These are phyloP conservation scores for Tetragonia tetragonoides DNA, from an alignment of 148 eudicot genomes.

Conservation along the genomic window DNA sequence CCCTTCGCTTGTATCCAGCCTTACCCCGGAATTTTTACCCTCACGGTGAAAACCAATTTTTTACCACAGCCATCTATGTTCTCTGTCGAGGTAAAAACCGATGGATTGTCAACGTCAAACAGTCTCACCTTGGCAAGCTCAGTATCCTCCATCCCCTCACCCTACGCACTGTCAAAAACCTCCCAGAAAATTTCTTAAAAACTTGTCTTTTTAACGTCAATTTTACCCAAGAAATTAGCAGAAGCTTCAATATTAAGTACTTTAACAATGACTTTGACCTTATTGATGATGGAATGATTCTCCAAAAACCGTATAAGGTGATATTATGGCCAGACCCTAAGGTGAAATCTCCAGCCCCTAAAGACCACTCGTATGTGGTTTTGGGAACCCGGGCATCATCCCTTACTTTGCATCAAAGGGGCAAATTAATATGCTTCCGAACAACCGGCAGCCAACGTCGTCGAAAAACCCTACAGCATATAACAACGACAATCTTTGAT, in stretches of 20 bases:
- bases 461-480: too few relatives aligned
- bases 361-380: neutral
- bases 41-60: neutral
- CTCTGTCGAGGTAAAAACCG: neutral
- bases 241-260: neutral
- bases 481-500: neutral
- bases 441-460: neutral
- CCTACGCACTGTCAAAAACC: neutral
- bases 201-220: neutral
- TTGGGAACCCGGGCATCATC: neutral
- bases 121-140: neutral
- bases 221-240: neutral
- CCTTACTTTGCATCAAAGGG: too few relatives aligned
- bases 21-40: neutral
- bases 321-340: neutral
- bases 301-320: neutral
- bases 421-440: neutral
- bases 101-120: neutral
- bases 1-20: neutral
- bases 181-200: neutral
- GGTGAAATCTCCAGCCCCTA: neutral
- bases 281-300: too few relatives aligned
- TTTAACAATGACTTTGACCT: neutral
- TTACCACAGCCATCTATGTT: neutral
- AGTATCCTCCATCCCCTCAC: neutral